Conservation (phyloP, 176 grass and related monocot species). For the Pontederia paniculata region DNA sequence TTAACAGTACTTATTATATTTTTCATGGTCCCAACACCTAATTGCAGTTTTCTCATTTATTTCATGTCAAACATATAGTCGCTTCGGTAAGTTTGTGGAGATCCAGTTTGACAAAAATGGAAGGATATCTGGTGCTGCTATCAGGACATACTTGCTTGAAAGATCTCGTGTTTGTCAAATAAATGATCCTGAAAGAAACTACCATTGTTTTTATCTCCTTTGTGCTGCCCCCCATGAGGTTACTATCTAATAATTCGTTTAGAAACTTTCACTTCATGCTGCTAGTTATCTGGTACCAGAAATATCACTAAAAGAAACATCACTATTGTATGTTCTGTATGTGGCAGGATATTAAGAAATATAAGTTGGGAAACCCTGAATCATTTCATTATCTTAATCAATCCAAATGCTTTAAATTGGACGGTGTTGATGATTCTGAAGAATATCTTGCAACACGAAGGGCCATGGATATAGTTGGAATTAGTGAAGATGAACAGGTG, state of each 20-base stretch:
- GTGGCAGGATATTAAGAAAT: conserved; percentile 66
- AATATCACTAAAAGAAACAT: not conserved
- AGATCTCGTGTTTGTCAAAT: conserved; percentile 99
- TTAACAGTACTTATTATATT: not conserved
- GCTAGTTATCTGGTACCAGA: not conserved
- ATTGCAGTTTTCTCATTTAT: not conserved
- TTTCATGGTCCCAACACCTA: not conserved
- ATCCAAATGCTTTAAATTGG: conserved; percentile 75
- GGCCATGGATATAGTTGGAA: conserved; percentile 94
- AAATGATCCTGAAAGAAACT: conserved; percentile 93
- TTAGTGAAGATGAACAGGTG: conserved; percentile 81
- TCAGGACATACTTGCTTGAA: conserved; percentile 99
- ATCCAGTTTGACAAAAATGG: conserved; percentile 99
- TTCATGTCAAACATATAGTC: conserved; percentile 34
- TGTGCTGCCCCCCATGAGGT: conserved; percentile 13
- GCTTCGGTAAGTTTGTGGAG: conserved; percentile 99
- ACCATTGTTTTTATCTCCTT: conserved; percentile 23
- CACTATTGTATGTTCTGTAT: conserved; percentile 4
- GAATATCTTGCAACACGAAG: conserved; percentile 88
- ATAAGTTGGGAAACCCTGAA: conserved; percentile 52
- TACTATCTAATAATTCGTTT: not conserved
- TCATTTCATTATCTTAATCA: conserved; percentile 91
- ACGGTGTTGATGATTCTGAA: conserved; percentile 67
- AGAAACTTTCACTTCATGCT: conserved; percentile 1
- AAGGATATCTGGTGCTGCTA: conserved; percentile 92